Evolutionary conservation across 306 rosid genomes (phyloP), one percentile per base, ranked within the genome.

Genomic region (Cercis canadensis): DNA sequence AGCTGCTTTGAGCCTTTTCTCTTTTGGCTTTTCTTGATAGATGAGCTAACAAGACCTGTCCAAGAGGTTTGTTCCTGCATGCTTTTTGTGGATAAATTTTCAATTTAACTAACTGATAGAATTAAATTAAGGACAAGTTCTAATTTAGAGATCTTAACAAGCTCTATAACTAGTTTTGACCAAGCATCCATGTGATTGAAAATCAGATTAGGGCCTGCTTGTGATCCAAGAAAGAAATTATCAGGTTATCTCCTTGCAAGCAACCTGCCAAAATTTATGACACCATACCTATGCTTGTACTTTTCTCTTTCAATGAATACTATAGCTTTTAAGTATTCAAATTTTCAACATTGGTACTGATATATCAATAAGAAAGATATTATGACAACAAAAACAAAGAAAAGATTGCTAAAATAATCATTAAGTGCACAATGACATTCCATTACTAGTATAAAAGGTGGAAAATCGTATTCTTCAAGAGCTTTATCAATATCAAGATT

Each of bases 341-440:
- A 11, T 36, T 8, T 16, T 70, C 34, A 11, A 65, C 15, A 70
- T 18, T 11, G 1, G 4, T 41, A 49, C 62, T 18, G 16, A 39
- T 66, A 50, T 40, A 63, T 69, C 46, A 46, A 67, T 36, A 33
- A 67, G 12, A 47, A 74, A 56, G 62, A 72, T 36, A 9, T 37
- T 8, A 44, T 29, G 44, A 51, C 59, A 66, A 21, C 24, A 59
- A 34, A 68, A 61, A 41, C 18, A 39, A 72, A 47, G 41, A 61
- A 18, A 15, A 60, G 57, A n/a, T 11, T 46, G 17, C 4, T 41
- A n/a, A n/a, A n/a, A n/a, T n/a, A n/a, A n/a, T 36, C 32, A 7
- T 24, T 18, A 36, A 66, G 60, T 6, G 8, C 31, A 15, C 47
- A 65, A 56, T 54, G 14, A 10, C 11, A 67, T 50, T 29, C 34